Evolutionary conservation across 2,329 filamentous ascomycete species (phyloP).

Genomic region (Amylocarpus encephaloides): DNA sequence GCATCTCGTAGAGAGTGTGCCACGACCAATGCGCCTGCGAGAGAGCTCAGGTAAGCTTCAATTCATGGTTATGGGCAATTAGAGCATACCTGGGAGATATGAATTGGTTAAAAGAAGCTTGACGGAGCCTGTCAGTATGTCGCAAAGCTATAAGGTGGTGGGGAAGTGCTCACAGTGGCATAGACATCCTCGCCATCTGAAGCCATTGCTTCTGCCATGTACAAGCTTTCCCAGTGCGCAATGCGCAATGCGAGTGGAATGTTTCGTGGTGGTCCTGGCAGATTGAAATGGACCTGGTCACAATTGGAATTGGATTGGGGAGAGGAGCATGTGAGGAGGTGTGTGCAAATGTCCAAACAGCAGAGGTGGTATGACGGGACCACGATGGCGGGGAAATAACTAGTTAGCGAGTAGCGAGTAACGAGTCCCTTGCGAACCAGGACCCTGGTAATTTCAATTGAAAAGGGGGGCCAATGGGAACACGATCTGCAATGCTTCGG

Average conservation of each 20-base stretch:
- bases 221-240: background rate
- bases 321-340: too few species aligned
- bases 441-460: too few species aligned
- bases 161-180: conserved; percentile 46
- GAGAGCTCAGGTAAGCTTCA: conserved; percentile 20
- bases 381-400: too few species aligned
- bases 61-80: conserved; percentile 8
- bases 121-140: background rate
- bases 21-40: conserved; percentile 78
- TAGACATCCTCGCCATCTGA: conserved; percentile 51
- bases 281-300: too few species aligned
- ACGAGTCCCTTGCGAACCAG: too few species aligned
- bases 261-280: too few species aligned
- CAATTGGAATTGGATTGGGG: too few species aligned
- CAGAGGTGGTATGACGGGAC: too few species aligned
- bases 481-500: too few species aligned
- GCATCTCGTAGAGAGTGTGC: conserved; percentile 92
- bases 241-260: background rate
- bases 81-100: conserved; percentile 75
- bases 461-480: too few species aligned
- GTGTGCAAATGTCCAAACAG: too few species aligned
- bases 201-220: conserved; percentile 32
- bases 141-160: background rate
- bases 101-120: conserved; percentile 88
- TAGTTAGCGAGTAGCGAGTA: too few species aligned